phyloP scores from a whole-genome alignment of 1,139 yeast genomes.

The Maudiozyma humilis region DNA sequence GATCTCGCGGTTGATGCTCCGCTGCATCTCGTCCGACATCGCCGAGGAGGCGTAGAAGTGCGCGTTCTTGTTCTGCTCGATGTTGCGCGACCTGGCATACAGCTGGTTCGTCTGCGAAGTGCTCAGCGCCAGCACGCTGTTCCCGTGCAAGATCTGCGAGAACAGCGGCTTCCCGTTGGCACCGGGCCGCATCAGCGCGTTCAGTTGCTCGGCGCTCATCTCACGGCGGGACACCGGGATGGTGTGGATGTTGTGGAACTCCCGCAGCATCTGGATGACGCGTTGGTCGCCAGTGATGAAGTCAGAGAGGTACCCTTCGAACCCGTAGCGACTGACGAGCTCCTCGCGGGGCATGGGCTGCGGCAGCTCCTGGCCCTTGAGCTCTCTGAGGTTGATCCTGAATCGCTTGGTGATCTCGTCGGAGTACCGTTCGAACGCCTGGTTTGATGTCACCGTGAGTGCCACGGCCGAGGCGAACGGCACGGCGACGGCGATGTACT shows the following conservation, averaged over 20 bases:
- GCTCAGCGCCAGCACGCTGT: conserved; percentile 41
- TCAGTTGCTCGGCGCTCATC: conserved; percentile 37
- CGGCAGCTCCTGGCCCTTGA: conserved; percentile 23
- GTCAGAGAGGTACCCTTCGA: conserved; percentile 74
- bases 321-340: conserved; percentile 43
- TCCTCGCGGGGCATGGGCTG: conserved; percentile 33
- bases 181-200: conserved; percentile 34
- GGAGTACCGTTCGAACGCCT: conserved; percentile 41
- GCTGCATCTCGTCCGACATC: conserved; percentile 34
- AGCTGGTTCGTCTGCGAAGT: conserved; percentile 51
- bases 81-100: conserved; percentile 5
- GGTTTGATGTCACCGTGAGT: conserved; percentile 38
- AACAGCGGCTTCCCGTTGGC: conserved; percentile 38
- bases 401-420: conserved; percentile 34
- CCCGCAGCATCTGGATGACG: conserved; percentile 71
- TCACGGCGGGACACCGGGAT: conserved; percentile 54
- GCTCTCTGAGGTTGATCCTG: conserved; percentile 42
- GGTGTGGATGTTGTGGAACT: conserved; percentile 45
- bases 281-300: conserved; percentile 63
- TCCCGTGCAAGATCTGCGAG: conserved; percentile 53
- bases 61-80: conserved; percentile 9
- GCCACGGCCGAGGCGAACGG: conserved; percentile 50
- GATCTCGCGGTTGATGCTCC: conserved; percentile 20
- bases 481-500: conserved; percentile 51
- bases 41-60: conserved; percentile 39